Evolutionary conservation across 164 flowering plant species (phyloP).

Genomic region (Dillenia turbinata): DNA sequence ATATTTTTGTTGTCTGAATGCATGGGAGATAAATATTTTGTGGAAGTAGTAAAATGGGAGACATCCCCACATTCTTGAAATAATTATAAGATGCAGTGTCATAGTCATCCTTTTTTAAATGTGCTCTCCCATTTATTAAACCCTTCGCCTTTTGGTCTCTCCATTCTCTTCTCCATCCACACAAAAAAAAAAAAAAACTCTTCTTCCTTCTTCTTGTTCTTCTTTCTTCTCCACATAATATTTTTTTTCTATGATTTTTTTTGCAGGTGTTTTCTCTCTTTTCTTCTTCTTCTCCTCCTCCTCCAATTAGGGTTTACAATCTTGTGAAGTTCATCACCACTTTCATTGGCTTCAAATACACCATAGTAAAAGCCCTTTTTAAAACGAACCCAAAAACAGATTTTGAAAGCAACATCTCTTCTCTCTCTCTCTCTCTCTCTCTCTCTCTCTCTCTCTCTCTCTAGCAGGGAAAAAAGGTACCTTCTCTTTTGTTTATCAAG

Average conservation of each 20-base stretch:
- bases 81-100: constrained; percentile 49
- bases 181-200: constrained; percentile 20
- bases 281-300: not conserved
- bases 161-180: constrained; percentile 31
- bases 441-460: no score
- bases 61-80: constrained; percentile 23
- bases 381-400: constrained; percentile 17
- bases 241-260: constrained; percentile 14
- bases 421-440: no score
- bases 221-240: constrained; percentile 9
- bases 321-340: constrained; percentile 8
- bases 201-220: constrained; percentile 18
- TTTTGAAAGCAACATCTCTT: constrained; percentile 13
- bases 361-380: constrained; percentile 11
- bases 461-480: constrained; percentile 22
- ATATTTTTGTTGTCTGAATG: constrained; percentile 11
- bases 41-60: constrained; percentile 20
- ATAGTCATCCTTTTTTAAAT: constrained; percentile 42
- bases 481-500: constrained; percentile 19
- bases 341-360: constrained; percentile 17
- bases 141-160: constrained; percentile 36
- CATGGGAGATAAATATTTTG: constrained; percentile 10
- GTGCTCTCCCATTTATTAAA: constrained; percentile 28
- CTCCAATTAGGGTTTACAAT: constrained; percentile 35
- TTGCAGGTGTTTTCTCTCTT: constrained; percentile 12